Percentiles rank a stretch among this genome's conserved stretches.
phyloP scores from a whole-genome alignment of 1,284 basidiomycete species.

The Ganoderma sp. region DNA sequence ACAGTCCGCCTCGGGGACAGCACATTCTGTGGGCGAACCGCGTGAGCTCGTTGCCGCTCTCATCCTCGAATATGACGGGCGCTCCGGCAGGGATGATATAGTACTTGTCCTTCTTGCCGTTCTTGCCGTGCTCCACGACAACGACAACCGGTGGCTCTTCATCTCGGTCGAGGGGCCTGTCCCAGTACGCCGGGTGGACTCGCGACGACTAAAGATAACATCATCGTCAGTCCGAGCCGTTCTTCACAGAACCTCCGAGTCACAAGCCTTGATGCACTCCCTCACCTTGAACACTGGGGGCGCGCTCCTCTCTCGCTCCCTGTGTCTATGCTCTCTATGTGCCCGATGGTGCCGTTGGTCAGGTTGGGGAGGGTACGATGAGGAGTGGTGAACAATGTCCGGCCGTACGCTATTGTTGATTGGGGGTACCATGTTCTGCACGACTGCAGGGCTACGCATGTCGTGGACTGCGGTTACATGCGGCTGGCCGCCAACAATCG shows the following conservation, averaged over 20 bases:
- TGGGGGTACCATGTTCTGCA: constrained; percentile 22
- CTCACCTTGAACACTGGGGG: constrained; percentile 22
- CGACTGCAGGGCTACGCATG: constrained; percentile 29
- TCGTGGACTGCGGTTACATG: constrained; percentile 31
- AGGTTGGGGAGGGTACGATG: constrained; percentile 26
- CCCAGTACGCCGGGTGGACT: constrained; percentile 31
- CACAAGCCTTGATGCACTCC: background rate
- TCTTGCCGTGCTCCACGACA: constrained; percentile 38
- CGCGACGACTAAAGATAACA: constrained; percentile 20
- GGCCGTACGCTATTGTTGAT: constrained; percentile 28
- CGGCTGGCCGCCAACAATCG: constrained; percentile 21
- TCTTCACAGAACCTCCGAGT: background rate
- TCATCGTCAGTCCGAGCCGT: constrained; percentile 1
- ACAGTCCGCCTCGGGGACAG: constrained; percentile 2
- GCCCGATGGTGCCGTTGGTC: constrained; percentile 20
- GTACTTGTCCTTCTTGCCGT: constrained; percentile 49
- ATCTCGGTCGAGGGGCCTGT: constrained; percentile 29
- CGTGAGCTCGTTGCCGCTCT: constrained; percentile 66
- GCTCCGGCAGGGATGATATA: constrained; percentile 71
- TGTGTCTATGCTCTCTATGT: constrained; percentile 22
- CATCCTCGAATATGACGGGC: constrained; percentile 72
- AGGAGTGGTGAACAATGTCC: constrained; percentile 33
- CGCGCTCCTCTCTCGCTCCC: constrained; percentile 27
- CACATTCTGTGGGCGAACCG: constrained; percentile 49
- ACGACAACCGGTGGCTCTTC: constrained; percentile 41